Percentiles rank a stretch among this genome's conserved stretches.
phyloP scores from a whole-genome alignment of 495 filamentous ascomycete species.

The Penicillium chermesinum region DNA sequence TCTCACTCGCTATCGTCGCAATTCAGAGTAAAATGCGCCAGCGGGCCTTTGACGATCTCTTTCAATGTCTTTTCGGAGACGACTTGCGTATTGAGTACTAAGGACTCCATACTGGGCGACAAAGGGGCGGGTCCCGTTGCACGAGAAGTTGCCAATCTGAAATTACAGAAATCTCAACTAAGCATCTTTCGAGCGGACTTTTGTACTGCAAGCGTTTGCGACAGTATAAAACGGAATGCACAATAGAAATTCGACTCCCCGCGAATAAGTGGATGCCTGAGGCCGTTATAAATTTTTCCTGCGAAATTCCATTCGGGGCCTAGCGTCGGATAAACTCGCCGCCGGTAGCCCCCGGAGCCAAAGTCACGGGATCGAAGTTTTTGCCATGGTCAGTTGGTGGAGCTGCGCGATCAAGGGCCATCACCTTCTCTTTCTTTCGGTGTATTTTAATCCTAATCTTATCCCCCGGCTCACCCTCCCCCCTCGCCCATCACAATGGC shows the following conservation, averaged over 20 bases:
- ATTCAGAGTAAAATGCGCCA: constrained; percentile 32
- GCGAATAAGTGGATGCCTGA: constrained; percentile 15
- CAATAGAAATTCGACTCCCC: constrained; percentile 12
- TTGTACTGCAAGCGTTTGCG: constrained; percentile 1
- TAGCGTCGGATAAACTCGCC: constrained; percentile 30
- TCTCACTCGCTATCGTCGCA: constrained; percentile 35
- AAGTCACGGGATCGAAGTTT: constrained; percentile 44
- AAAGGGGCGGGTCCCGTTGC: too few relatives aligned
- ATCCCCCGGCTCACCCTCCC: constrained; percentile 3
- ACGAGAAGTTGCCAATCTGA: too few relatives aligned
- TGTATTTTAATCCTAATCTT: constrained; percentile 23
- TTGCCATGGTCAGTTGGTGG: constrained; percentile 33
- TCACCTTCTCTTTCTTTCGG: constrained; percentile 19
- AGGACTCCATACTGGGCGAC: constrained; percentile 30
- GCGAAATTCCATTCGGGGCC: constrained; percentile 20
- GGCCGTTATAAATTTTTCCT: constrained; percentile 20
- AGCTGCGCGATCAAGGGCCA: constrained; percentile 21
- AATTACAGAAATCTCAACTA: constrained; percentile 8
- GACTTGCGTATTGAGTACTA: constrained; percentile 36
- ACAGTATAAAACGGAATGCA: constrained; percentile 9
- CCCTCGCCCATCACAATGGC: constrained; percentile 49
- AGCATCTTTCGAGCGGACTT: neutral
- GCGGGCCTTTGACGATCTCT: constrained; percentile 35
- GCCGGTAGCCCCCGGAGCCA: neutral
- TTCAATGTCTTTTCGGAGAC: constrained; percentile 33